Evolutionary conservation across 169 alveolate genomes (phyloP), one percentile per base, ranked within the genome.

Genomic region (Plasmodium gonderi): DNA sequence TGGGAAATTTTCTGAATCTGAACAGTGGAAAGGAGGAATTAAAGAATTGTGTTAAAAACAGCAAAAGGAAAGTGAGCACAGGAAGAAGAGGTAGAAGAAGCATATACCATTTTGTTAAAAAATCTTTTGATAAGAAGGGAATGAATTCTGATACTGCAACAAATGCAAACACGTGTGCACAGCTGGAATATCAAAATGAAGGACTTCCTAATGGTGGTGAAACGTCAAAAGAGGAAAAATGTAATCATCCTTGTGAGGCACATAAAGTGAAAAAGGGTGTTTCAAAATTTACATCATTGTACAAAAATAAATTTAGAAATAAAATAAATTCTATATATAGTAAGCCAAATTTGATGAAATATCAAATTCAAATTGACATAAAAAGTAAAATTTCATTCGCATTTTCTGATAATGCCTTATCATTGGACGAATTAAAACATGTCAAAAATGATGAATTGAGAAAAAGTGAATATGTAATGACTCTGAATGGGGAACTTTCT

Each of bases 401-500:
- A 42, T 83, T 74, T 20, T 38, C 77, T 40, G 64, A 47, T 76
- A n/a, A 68, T 36, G 38, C 6, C 14, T 40, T n/a, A 1, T 33
- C 54, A 26, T 9, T 44, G 44, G 31, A 47, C 1, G 40, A 83
- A 23, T 83, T 69, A n/a, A 36, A 40, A 72, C 5, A 20, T 9
- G 20, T 17, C 11, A 72, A 31, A 72, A 83, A 83, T 83, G 38
- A 51, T 17, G 65, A 72, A 7, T n/a, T 83, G 23, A 29, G 17
- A 40, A 83, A 60, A 47, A 83, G 64, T 72, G 83, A 83, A 45
- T 42, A 69, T 23, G 44, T 9, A 20, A 36, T 83, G 23, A 12
- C 42, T 36, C 14, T 72, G 29, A 7, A 8, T 47, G 75, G 74
- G 2, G 42, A 76, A 26, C 12, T 83, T 20, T 83, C 83, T 47